These are phyloP conservation scores for Corynascus novoguineensis DNA, from an alignment of 495 filamentous ascomycete genomes.

Conservation along the genomic window DNA sequence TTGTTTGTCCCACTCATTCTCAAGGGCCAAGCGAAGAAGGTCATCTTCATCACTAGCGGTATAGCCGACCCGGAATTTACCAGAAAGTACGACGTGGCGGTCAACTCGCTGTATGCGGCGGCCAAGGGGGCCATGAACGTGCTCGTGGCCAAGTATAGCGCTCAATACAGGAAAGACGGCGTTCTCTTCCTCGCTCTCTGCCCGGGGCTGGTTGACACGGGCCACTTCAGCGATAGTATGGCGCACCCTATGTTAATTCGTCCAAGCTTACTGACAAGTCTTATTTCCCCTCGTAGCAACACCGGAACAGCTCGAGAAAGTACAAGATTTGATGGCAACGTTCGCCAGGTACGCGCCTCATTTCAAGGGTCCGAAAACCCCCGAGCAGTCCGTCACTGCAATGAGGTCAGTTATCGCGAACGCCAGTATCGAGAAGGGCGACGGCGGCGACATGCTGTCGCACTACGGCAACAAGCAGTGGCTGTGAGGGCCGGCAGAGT, in stretches of 20 bases:
- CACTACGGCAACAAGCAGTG: conserved; percentile 52
- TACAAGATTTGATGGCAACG: conserved; percentile 29
- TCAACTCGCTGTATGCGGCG: conserved; percentile 27
- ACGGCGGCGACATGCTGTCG: conserved; percentile 50
- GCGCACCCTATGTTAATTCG: background rate
- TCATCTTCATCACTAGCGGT: conserved; percentile 48
- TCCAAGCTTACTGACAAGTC: background rate
- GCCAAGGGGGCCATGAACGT: conserved; percentile 44
- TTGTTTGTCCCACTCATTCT: conserved; percentile 48
- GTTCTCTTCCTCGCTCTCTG: conserved; percentile 47
- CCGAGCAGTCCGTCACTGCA: conserved; percentile 38
- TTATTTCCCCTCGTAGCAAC: conserved; percentile 28
- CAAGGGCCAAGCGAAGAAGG: conserved; percentile 49
- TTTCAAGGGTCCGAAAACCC: conserved; percentile 43
- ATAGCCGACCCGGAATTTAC: conserved; percentile 36
- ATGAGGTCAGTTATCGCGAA: conserved; percentile 38
- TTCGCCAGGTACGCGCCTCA: conserved; percentile 43
- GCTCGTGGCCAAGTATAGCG: conserved; percentile 43
- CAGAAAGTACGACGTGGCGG: conserved; percentile 24
- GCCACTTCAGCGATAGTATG: conserved; percentile 28
- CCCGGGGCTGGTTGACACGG: conserved; percentile 45
- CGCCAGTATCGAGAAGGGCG: conserved; percentile 43
- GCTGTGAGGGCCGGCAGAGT: conserved; percentile 27
- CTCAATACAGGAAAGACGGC: conserved; percentile 46
- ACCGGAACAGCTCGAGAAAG: conserved; percentile 30